A percentile compares a stretch with the other conserved stretches of the same genome.
phyloP scores from a whole-genome alignment of 352 stramenopile species.

The Pythium aquatile region DNA sequence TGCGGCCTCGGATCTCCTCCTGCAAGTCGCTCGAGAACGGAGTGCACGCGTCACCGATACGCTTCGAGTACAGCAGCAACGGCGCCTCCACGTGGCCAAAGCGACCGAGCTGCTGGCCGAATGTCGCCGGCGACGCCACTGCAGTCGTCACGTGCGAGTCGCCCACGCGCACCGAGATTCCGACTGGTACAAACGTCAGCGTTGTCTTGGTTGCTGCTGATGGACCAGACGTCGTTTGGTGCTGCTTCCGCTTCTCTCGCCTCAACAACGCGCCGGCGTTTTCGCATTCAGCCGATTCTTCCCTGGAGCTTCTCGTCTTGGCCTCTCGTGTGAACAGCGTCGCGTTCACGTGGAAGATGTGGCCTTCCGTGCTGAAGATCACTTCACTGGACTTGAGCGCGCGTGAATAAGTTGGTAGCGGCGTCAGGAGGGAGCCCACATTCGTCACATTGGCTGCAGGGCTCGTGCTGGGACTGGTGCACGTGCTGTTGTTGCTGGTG shows the following conservation, averaged over 20 bases:
- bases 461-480: background rate
- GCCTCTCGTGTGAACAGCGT: slow-evolving; percentile 43
- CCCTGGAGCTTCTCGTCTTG: slow-evolving; percentile 2
- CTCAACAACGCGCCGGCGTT: slow-evolving; percentile 46
- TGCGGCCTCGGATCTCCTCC: slow-evolving; percentile 38
- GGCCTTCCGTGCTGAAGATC: slow-evolving; percentile 83
- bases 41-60: slow-evolving; percentile 48
- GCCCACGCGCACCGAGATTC: slow-evolving; percentile 56
- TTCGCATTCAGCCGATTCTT: slow-evolving; percentile 36
- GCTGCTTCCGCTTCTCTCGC: slow-evolving; percentile 26
- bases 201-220: background rate
- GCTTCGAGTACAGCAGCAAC: slow-evolving; percentile 40
- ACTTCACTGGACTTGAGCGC: slow-evolving; percentile 65
- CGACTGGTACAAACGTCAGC: slow-evolving; percentile 38
- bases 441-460: background rate
- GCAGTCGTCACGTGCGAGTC: slow-evolving; percentile 66
- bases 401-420: slow-evolving; percentile 19
- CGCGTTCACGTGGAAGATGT: slow-evolving; percentile 66
- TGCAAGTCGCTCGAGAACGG: slow-evolving; percentile 26
- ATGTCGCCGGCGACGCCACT: slow-evolving; percentile 61
- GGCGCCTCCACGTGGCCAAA: slow-evolving; percentile 54
- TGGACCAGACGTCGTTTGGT: background rate
- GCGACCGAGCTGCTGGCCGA: slow-evolving; percentile 49
- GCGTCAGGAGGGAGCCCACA: background rate
- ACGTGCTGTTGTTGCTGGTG: background rate